Evolutionary conservation across 805 yeast genomes (phyloP), one percentile per base, ranked within the genome.

Genomic region (Ogataea trehaloabstinens): DNA sequence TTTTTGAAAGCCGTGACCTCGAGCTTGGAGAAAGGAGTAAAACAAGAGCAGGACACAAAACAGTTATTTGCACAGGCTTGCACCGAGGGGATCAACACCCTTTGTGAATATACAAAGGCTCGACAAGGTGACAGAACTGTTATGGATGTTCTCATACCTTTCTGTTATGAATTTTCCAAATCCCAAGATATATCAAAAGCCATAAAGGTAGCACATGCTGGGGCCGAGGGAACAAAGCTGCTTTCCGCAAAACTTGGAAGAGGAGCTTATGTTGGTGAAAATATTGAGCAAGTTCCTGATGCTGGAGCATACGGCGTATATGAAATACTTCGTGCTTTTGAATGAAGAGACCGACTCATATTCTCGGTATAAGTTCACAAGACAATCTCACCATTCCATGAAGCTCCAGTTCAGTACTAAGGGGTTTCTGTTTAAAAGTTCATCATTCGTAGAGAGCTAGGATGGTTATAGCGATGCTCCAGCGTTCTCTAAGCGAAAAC

Each of bases 301-400:
- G 68, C 70, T n/a, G 70, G 70, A 18, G 68, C 70, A 11, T 64
- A 61, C 39, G 70, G 67, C 20, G 57, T 64, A 16, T 63, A 64
- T 41, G 67, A 62, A 40, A 52, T 63, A 7, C 8, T 28, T n/a
- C 18, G 18, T 10, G 31, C 18, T 16, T n/a, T 28, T n/a, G 13
- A 28, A n/a, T n/a, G n/a, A n/a, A n/a, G n/a, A n/a, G n/a, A n/a
- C n/a, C n/a, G n/a, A n/a, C n/a, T n/a, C n/a, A n/a, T n/a, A n/a
- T n/a, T n/a, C n/a, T n/a, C n/a, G n/a, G n/a, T n/a, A n/a, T n/a
- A n/a, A n/a, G n/a, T n/a, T n/a, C n/a, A n/a, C n/a, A n/a, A n/a
- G n/a, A n/a, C n/a, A n/a, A n/a, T n/a, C n/a, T n/a, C n/a, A n/a
- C n/a, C n/a, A n/a, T n/a, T n/a, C n/a, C n/a, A n/a, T n/a, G n/a